Conservation (phyloP, 495 filamentous ascomycete genomes). For the Clavariopsis aquatica region DNA sequence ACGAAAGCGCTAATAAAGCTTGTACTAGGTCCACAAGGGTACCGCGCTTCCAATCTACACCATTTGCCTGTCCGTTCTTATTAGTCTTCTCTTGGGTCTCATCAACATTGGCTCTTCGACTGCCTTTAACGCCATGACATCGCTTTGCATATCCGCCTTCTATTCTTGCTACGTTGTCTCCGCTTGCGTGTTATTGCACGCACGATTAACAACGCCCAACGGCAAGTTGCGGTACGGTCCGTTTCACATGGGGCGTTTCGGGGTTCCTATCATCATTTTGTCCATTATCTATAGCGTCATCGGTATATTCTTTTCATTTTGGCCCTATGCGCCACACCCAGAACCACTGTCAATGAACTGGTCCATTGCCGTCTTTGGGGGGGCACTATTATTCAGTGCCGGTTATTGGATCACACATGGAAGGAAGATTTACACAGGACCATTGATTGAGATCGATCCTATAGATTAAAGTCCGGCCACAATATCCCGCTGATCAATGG, state of each 20-base stretch:
- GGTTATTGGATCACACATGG: constrained; percentile 25
- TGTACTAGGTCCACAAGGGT: constrained; percentile 37
- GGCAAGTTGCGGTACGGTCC: constrained; percentile 12
- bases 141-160: constrained; percentile 38
- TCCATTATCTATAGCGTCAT: constrained; percentile 25
- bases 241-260: constrained; percentile 8
- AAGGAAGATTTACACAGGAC: constrained; percentile 33
- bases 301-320: constrained; percentile 25
- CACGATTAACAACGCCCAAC: constrained; percentile 2
- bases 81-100: constrained; percentile 56
- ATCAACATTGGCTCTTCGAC: constrained; percentile 61
- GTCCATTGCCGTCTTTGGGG: constrained; percentile 28
- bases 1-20: too few relatives aligned
- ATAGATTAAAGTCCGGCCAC: too few relatives aligned
- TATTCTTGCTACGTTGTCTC: constrained; percentile 27
- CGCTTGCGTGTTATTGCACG: constrained; percentile 5
- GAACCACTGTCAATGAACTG: constrained; percentile 32
- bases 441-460: constrained; percentile 20
- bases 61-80: constrained; percentile 49
- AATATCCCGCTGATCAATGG: too few relatives aligned
- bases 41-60: constrained; percentile 57
- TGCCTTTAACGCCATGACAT: constrained; percentile 58
- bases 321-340: constrained; percentile 9
- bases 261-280: constrained; percentile 27
- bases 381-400: constrained; percentile 15